Evolutionary conservation across 2,329 filamentous ascomycete species (phyloP).

Genomic region (Sporothrix variecibatus): DNA sequence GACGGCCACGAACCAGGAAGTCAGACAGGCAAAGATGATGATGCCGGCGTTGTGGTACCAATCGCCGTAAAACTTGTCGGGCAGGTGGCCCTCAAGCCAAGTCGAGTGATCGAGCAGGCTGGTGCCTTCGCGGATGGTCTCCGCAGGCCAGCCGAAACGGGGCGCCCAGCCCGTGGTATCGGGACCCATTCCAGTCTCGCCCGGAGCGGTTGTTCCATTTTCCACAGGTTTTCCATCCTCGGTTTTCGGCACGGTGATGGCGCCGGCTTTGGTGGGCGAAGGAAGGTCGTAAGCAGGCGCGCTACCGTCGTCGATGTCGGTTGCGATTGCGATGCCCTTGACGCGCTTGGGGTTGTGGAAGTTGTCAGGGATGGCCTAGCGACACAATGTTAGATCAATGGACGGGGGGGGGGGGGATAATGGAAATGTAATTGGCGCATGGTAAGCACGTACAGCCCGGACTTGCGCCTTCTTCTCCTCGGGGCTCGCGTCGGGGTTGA

Average conservation of each 20-base stretch:
- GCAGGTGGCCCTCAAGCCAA: conserved; percentile 77
- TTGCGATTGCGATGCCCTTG: conserved; percentile 70
- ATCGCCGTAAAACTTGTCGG: conserved; percentile 91
- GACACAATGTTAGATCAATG: conserved; percentile 9
- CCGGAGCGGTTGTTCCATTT: conserved; percentile 55
- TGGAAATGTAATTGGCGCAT: not conserved
- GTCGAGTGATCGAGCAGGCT: conserved; percentile 86
- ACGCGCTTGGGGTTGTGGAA: conserved; percentile 60
- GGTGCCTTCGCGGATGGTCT: conserved; percentile 59
- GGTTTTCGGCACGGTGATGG: conserved; percentile 43
- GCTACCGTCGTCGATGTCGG: conserved; percentile 75
- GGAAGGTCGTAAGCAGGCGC: conserved; percentile 75
- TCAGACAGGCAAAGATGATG: conserved; percentile 87
- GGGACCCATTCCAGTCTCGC: conserved; percentile 57
- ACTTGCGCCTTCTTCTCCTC: conserved; percentile 84
- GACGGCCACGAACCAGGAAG: conserved; percentile 86
- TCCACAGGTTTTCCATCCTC: conserved; percentile 49
- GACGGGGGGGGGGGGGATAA: not conserved
- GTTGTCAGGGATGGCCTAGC: conserved; percentile 62
- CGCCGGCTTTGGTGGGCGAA: conserved; percentile 69
- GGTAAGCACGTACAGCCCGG: conserved; percentile 62
- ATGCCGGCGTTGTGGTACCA: conserved; percentile 98
- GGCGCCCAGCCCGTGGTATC: conserved; percentile 81
- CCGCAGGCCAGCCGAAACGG: conserved; percentile 71
- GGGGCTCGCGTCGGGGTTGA: conserved; percentile 80